Base-by-base conservation (phyloP, 192 early-diverging fungal species). In the Coemansia sp. region DNA sequence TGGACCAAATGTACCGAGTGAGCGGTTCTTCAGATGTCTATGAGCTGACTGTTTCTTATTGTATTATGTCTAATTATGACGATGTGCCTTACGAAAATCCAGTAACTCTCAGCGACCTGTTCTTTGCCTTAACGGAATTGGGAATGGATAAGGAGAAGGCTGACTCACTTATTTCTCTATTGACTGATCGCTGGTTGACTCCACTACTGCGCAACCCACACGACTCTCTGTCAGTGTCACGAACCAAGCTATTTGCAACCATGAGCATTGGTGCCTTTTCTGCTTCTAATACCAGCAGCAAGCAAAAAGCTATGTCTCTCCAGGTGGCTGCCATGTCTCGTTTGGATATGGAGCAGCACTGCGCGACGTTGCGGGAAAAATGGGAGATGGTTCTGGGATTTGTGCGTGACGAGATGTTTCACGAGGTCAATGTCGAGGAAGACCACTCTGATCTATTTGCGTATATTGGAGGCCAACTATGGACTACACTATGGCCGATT, bases 51-150 rank as follows among this genome's bases (percentile, higher is more conserved):
- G 71, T 74, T 4, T 57, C 68, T 19, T 72, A 56, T 32, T 51
- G 57, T 32, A 64, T 74, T 3, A 34, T 59, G 52, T 48, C 60
- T 19, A 73, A 67, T 50, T 68, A 72, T 9, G 74, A 76, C 53
- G 61, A 58, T 48, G 68, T 63, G 60, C 71, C 71, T 7, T 82
- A 77, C 26, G 80, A 82, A n/a, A 77, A 62, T 34, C 61, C 71
- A 3, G 68, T 82, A 23, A 64, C 59, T 14, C 50, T 73, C 12
- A 64, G 68, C 32, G 80, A 82, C 41, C 49, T 82, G 51, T 71
- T 73, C 50, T 75, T 76, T 62, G 80, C 74, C n/a, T 50, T 73
- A 64, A 54, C 64, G 1, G 64, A 73, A 26, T 71, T 82, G 22
- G 80, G 64, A n/a, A 51, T 71, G 61, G 71, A 54, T n/a, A 34